phyloP scores from a whole-genome alignment of 345 rosid genomes.

The Sisymbrium altissimum region DNA sequence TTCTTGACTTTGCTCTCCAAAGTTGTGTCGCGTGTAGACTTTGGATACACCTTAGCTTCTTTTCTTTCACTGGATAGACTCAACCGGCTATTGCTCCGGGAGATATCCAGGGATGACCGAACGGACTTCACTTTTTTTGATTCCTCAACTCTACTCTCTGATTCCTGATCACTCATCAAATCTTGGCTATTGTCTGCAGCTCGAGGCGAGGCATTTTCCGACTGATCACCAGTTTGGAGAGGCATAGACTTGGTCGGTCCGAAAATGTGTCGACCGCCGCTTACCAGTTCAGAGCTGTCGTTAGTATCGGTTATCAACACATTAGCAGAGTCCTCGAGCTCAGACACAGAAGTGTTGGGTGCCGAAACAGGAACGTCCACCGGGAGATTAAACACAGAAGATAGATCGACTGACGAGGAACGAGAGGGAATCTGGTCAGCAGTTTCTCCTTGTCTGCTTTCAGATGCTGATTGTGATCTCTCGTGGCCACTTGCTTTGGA shows the following conservation, averaged over 20 bases:
- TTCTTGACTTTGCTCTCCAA: conserved; percentile 61
- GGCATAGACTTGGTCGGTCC: conserved; percentile 17
- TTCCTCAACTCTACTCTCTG: conserved; percentile 40
- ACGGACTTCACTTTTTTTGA: conserved; percentile 72
- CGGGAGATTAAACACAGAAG: conserved; percentile 32
- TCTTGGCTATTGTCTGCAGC: conserved; percentile 27
- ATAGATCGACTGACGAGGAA: conserved; percentile 28
- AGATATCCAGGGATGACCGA: conserved; percentile 56
- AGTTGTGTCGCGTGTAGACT: conserved; percentile 40
- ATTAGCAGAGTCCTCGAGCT: conserved; percentile 8
- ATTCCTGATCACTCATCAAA: conserved; percentile 26
- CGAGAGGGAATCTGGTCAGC: conserved; percentile 13
- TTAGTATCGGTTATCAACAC: conserved; percentile 6
- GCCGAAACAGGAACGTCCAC: conserved; percentile 24
- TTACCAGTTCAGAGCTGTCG: conserved; percentile 8
- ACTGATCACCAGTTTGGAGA: conserved; percentile 16
- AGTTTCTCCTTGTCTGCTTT: conserved; percentile 6
- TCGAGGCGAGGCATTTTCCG: conserved; percentile 21
- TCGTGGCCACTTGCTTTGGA: conserved; percentile 35
- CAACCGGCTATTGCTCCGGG: conserved; percentile 39
- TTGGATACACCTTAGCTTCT: conserved; percentile 50
- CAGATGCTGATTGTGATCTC: conserved; percentile 34
- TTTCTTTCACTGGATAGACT: conserved; percentile 39
- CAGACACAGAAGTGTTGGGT: conserved; percentile 10
- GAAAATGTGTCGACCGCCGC: background rate